Conservation (phyloP, 2,329 filamentous ascomycete species). For the Botrytis fragariae region DNA sequence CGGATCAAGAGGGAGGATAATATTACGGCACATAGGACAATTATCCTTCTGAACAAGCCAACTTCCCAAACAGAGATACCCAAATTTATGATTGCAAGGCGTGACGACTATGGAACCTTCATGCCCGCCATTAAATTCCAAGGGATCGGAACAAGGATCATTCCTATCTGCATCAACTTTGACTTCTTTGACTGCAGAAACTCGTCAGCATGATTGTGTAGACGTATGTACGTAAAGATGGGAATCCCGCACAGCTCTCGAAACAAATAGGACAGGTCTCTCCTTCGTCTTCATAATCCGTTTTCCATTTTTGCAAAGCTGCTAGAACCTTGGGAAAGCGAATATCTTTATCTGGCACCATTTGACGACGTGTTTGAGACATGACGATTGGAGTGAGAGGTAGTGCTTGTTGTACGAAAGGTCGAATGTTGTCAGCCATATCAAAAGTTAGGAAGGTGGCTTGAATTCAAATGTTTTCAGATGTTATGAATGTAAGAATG, state of each 20-base stretch:
- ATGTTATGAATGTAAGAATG: not conserved
- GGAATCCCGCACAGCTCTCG: not conserved
- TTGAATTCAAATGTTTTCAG: not conserved
- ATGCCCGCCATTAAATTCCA: too few species aligned
- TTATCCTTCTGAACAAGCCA: not conserved
- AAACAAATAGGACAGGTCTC: not conserved
- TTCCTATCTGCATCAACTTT: too few species aligned
- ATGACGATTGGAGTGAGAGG: not conserved
- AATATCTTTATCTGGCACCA: not conserved
- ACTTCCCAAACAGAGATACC: not conserved
- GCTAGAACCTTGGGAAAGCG: fast-evolving
- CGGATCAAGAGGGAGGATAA: not conserved
- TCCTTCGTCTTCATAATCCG: not conserved
- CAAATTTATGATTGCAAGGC: slow-evolving; percentile 9
- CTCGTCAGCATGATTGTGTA: not conserved
- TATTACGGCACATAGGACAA: not conserved
- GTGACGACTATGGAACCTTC: not conserved
- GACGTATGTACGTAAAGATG: not conserved
- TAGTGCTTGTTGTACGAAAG: not conserved
- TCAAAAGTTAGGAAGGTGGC: too few species aligned
- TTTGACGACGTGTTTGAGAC: not conserved
- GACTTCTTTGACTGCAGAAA: not conserved
- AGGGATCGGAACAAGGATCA: not conserved
- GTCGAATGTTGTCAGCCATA: not conserved
- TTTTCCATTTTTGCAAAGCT: not conserved